These are phyloP conservation scores for Ogataea nitratoaversa DNA, from an alignment of 805 yeast genomes.

Conservation along the genomic window DNA sequence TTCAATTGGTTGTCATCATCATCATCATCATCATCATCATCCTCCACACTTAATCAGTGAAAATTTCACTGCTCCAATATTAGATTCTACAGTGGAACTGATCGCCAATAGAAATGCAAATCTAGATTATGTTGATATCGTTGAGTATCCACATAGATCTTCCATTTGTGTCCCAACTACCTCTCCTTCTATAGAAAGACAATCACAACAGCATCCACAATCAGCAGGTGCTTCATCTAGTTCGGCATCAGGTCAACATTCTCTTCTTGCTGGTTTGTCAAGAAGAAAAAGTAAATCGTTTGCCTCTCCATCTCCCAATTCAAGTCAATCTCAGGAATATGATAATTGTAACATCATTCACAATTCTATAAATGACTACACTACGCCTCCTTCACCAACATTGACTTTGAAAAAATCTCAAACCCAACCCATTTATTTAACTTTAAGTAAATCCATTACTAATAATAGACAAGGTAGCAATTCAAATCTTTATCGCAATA, in stretches of 20 bases:
- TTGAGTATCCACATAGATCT: conserved; percentile 32
- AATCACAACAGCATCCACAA: background rate
- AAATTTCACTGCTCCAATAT: conserved; percentile 74
- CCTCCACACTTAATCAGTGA: conserved; percentile 40
- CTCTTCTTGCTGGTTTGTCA: background rate
- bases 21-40: conserved; percentile 1
- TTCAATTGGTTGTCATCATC: conserved; percentile 4
- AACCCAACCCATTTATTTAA: conserved; percentile 3
- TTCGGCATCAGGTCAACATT: background rate
- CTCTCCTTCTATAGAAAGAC: background rate
- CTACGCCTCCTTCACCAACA: conserved; percentile 1
- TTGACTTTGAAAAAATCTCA: conserved; percentile 7
- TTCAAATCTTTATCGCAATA: background rate
- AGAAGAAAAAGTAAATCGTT: conserved; percentile 5
- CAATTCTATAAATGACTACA: too few species aligned
- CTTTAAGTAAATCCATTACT: conserved; percentile 2
- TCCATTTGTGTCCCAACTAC: conserved; percentile 3
- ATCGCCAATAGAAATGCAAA: conserved; percentile 52
- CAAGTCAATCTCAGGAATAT: background rate
- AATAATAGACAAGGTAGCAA: background rate
- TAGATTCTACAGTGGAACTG: conserved; percentile 72
- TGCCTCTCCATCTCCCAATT: background rate
- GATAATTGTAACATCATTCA: background rate
- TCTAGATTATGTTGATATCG: conserved; percentile 67
- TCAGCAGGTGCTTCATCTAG: background rate